Evolutionary conservation across 441 rosid species (phyloP).

Genomic region (Manihot esculenta): DNA sequence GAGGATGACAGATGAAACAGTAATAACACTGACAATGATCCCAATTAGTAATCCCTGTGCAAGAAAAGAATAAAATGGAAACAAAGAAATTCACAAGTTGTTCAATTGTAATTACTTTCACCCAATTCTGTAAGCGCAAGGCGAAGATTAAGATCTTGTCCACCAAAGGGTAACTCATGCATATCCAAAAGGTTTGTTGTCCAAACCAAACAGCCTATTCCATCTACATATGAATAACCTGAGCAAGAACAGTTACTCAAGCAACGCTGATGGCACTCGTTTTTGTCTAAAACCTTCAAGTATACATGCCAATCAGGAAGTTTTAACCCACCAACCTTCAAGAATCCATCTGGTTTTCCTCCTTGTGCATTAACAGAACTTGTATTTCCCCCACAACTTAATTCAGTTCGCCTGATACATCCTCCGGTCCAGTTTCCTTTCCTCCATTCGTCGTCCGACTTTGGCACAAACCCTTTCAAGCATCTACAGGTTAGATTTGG

Average conservation of each 20-base stretch:
- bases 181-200: constrained; percentile 17
- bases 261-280: constrained; percentile 15
- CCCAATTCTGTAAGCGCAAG: constrained; percentile 17
- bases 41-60: no score
- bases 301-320: constrained; percentile 10
- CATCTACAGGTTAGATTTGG: constrained; percentile 23
- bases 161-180: constrained; percentile 14
- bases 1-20: not conserved
- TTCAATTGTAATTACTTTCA: constrained; percentile 1
- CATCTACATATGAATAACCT: constrained; percentile 20
- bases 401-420: constrained; percentile 14
- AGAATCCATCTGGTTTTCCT: constrained; percentile 19
- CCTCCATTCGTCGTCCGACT: constrained; percentile 8
- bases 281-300: constrained; percentile 15
- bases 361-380: not conserved
- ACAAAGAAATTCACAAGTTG: not conserved
- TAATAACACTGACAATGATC: not conserved
- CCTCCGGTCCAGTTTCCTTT: constrained; percentile 16
- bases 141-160: constrained; percentile 22
- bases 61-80: not conserved
- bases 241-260: constrained; percentile 17
- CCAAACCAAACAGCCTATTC: constrained; percentile 22
- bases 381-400: constrained; percentile 9
- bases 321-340: constrained; percentile 13
- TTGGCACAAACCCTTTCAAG: constrained; percentile 23